Evolutionary conservation across 257 asterid species (phyloP), one percentile per base, ranked within the genome.

Genomic region (Cordia subcordata): DNA sequence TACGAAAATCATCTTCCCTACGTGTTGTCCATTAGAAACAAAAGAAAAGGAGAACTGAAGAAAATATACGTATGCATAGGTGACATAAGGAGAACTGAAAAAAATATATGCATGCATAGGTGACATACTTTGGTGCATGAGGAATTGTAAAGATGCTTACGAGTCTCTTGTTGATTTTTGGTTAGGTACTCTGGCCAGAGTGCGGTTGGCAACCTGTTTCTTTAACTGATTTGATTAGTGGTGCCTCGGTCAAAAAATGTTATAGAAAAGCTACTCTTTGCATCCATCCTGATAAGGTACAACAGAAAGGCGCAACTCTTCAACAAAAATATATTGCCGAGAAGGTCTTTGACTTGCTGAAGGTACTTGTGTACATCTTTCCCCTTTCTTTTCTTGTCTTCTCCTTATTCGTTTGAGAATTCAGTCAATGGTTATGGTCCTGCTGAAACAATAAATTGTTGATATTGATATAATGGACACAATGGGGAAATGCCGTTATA

Each of bases 141-240:
- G n/a, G n/a, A n/a, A n/a, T 53, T 55, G 11, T 54, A 40, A 68
- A 67, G 66, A 10, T 17, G 37, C 55, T 33, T 42, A 11, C 54
- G 38, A 56, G 20, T 67, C 53, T 22, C 66, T 59, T 46, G 38
- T 50, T 60, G 58, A 32, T 44, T 50, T 46, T 17, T 69, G 70
- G 11, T 21, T 70, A 93, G 99, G 97, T 93, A 65, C 99, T 93
- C 70, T 93, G 99, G 99, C 99, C 99, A 57, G 97, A 83, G 75
- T 87, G 97, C 75, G 99, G 99, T 49, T 93, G 99, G 99, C 96
- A 83, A 76, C 94, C 99, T 32, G 88, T 93, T 72, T 90, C 99
- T 35, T 85, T 93, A 86, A 93, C 99, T 51, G 99, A 93, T 74
- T 72, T 93, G 78, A 90, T 93, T 50, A 83, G 84, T 5, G 99